Evolutionary conservation across 106 monocot species (phyloP).

Genomic region (Acorus calamus): DNA sequence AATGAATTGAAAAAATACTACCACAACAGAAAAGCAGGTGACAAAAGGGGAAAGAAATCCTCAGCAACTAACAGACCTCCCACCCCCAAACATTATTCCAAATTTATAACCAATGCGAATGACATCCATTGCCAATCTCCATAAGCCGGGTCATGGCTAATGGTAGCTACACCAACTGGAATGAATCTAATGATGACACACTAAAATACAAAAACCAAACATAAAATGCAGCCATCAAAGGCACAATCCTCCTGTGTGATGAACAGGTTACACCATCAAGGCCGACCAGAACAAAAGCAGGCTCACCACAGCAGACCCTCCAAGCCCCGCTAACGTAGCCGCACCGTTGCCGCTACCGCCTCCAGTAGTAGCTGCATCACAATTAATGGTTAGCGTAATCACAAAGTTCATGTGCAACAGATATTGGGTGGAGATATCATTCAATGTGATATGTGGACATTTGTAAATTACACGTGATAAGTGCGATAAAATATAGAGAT

Average conservation of each 20-base stretch:
- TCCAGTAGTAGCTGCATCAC: conserved; percentile 9
- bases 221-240: neutral
- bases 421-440: too few species aligned
- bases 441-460: too few species aligned
- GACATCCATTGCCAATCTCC: too few species aligned
- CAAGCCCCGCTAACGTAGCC: neutral
- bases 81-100: too few species aligned
- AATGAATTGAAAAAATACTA: too few species aligned
- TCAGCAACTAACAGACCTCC: too few species aligned
- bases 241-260: neutral
- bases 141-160: too few species aligned
- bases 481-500: too few species aligned
- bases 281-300: conserved; percentile 9
- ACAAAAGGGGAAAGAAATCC: too few species aligned
- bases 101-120: too few species aligned
- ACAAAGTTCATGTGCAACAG: neutral
- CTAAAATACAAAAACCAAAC: neutral
- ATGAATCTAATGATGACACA: neutral
- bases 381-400: neutral
- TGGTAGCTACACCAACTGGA: neutral
- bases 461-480: too few species aligned
- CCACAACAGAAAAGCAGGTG: too few species aligned
- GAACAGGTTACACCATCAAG: conserved; percentile 1
- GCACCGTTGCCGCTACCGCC: neutral
- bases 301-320: conserved; percentile 6